Evolutionary conservation across 345 rosid species (phyloP).

Genomic region (Moricandia moricandioides): DNA sequence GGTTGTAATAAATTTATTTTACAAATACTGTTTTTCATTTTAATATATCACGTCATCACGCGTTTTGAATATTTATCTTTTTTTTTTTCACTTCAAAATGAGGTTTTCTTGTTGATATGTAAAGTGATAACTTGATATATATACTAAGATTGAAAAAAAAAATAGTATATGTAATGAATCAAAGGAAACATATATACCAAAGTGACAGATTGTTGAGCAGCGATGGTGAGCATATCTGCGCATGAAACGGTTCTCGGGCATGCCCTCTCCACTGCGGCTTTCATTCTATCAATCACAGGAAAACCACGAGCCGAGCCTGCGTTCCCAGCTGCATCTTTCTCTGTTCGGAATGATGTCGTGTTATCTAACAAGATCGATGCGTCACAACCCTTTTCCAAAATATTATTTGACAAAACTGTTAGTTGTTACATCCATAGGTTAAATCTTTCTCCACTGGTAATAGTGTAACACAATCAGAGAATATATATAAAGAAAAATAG

Average conservation of each 20-base stretch:
- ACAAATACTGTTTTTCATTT: not conserved
- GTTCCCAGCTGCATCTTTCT: constrained; percentile 49
- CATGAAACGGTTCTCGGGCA: constrained; percentile 66
- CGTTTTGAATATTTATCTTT: not conserved
- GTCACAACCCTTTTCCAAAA: constrained; percentile 56
- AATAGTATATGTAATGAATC: not conserved
- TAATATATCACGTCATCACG: not conserved
- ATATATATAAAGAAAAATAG: not conserved
- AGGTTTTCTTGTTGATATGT: not conserved
- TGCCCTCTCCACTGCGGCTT: constrained; percentile 47
- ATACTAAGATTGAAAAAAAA: not conserved
- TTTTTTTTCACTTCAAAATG: not conserved
- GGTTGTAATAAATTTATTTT: not conserved
- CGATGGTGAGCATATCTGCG: constrained; percentile 61
- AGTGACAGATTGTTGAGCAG: constrained; percentile 64
- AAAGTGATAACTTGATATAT: not conserved
- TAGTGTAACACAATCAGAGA: not conserved
- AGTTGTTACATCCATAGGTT: not conserved
- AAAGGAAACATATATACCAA: constrained; percentile 35
- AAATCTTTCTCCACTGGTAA: not conserved
- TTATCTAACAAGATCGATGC: constrained; percentile 60
- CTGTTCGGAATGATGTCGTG: constrained; percentile 48
- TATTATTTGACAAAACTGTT: not conserved
- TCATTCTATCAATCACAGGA: constrained; percentile 59
- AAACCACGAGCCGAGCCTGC: constrained; percentile 50